Conservation (phyloP, 2,329 filamentous ascomycete species). For the Xylariaceae sp. region DNA sequence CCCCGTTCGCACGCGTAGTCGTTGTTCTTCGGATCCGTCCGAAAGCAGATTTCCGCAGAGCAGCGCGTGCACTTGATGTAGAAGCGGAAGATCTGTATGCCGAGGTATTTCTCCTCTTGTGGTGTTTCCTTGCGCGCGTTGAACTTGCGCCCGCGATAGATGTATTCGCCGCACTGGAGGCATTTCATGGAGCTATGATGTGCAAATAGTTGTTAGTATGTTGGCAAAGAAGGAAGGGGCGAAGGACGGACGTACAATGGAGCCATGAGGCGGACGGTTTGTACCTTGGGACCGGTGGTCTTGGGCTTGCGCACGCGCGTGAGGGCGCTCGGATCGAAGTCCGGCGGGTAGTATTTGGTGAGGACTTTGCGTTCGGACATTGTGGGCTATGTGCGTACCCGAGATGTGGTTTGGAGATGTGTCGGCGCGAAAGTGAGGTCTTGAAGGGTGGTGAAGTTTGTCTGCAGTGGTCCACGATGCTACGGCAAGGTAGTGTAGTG, state of each 20-base stretch:
- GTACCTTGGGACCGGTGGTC: constrained; percentile 71
- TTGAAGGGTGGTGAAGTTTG: background rate
- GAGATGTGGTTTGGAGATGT: background rate
- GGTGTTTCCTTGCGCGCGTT: constrained; percentile 92
- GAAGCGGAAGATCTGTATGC: constrained; percentile 84
- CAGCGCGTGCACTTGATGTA: constrained; percentile 63
- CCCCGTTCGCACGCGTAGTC: constrained; percentile 80
- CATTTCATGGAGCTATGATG: constrained; percentile 36
- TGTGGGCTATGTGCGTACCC: constrained; percentile 15
- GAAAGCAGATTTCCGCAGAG: constrained; percentile 23
- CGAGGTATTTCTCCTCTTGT: constrained; percentile 81
- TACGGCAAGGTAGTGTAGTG: too few species aligned
- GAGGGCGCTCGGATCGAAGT: constrained; percentile 88
- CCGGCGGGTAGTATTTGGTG: constrained; percentile 62
- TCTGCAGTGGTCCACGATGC: background rate
- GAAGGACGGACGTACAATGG: constrained; percentile 51
- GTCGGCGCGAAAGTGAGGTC: background rate
- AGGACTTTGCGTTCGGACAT: constrained; percentile 47
- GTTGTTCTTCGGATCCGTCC: constrained; percentile 89
- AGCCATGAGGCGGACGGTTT: constrained; percentile 87
- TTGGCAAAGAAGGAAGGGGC: background rate
- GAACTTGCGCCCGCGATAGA: constrained; percentile 92
- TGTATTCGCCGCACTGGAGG: constrained; percentile 62
- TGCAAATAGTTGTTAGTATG: background rate
- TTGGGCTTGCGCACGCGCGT: constrained; percentile 67